phyloP scores from a whole-genome alignment of 257 asterid genomes.

The Nemophila menziesii region DNA sequence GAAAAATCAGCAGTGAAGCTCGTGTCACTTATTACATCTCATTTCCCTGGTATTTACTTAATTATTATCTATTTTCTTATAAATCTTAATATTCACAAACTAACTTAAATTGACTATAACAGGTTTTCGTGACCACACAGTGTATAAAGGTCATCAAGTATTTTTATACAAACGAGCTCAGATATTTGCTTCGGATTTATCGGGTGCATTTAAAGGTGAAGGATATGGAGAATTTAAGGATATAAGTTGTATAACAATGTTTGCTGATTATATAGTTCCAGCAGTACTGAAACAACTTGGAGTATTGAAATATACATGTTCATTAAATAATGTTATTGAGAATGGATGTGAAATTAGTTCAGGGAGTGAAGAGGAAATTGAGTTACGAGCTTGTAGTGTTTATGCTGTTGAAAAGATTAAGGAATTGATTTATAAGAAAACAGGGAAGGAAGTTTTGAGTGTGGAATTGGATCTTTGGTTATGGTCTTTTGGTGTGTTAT shows the following conservation, averaged over 20 bases:
- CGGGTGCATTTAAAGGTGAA: conserved; percentile 98
- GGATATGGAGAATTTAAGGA: conserved; percentile 78
- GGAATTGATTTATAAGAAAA: conserved; percentile 42
- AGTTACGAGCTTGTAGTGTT: conserved; percentile 81
- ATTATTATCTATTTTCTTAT: neutral
- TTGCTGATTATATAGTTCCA: conserved; percentile 95
- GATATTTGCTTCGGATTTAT: conserved; percentile 89
- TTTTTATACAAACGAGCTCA: conserved; percentile 98
- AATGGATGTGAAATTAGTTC: conserved; percentile 49
- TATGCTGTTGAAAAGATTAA: conserved; percentile 89
- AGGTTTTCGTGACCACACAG: conserved; percentile 94
- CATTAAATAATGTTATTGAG: conserved; percentile 32
- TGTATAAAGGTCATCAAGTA: conserved; percentile 90
- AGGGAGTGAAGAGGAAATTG: conserved; percentile 97
- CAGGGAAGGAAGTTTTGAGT: conserved; percentile 88
- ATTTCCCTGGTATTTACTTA: conserved; percentile 63
- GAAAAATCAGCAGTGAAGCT: conserved; percentile 80
- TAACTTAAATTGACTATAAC: conserved; percentile 12
- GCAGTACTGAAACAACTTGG: conserved; percentile 91
- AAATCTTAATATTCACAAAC: neutral
- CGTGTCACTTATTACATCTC: conserved; percentile 66
- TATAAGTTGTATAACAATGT: conserved; percentile 65
- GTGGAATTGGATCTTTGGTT: conserved; percentile 96
- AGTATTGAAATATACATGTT: conserved; percentile 59
- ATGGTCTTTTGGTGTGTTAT: conserved; percentile 67